phyloP scores from a whole-genome alignment of 805 yeast genomes.

The Kregervanrija pseudodelftensis region DNA sequence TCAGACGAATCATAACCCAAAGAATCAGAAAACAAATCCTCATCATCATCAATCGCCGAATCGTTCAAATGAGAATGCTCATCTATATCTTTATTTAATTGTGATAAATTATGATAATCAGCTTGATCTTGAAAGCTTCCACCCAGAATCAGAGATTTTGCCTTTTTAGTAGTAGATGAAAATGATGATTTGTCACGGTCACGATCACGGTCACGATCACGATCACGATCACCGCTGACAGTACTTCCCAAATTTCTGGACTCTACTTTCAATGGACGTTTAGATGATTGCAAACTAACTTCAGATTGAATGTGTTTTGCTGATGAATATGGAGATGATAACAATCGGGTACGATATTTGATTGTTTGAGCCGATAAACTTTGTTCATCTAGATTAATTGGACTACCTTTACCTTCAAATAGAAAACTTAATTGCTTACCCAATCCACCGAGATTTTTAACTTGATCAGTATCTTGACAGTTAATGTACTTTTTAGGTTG shows the following conservation, averaged over 20 bases:
- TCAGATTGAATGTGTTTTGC: background rate
- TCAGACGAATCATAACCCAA: too few species aligned
- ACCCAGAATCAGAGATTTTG: too few species aligned
- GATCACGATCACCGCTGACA: background rate
- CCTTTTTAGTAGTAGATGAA: too few species aligned
- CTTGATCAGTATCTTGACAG: slow-evolving; percentile 23
- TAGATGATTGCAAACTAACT: background rate
- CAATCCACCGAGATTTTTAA: slow-evolving; percentile 14
- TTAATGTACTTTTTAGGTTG: slow-evolving; percentile 13
- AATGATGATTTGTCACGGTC: background rate
- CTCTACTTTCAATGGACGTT: too few species aligned
- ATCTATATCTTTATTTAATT: too few species aligned
- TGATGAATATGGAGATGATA: too few species aligned
- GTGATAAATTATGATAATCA: too few species aligned
- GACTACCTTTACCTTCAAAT: slow-evolving; percentile 46
- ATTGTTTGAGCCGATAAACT: slow-evolving; percentile 13
- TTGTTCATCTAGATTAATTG: slow-evolving; percentile 24
- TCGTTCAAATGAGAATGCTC: too few species aligned
- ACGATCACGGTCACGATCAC: background rate
- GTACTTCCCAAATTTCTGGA: too few species aligned
- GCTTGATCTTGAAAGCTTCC: too few species aligned
- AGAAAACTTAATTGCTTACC: slow-evolving; percentile 31
- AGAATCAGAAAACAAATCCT: too few species aligned
- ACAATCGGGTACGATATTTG: background rate
- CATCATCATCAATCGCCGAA: too few species aligned